These are phyloP conservation scores for Apiospora saccharicola DNA, from an alignment of 2,329 filamentous ascomycete species.

Conservation along the genomic window DNA sequence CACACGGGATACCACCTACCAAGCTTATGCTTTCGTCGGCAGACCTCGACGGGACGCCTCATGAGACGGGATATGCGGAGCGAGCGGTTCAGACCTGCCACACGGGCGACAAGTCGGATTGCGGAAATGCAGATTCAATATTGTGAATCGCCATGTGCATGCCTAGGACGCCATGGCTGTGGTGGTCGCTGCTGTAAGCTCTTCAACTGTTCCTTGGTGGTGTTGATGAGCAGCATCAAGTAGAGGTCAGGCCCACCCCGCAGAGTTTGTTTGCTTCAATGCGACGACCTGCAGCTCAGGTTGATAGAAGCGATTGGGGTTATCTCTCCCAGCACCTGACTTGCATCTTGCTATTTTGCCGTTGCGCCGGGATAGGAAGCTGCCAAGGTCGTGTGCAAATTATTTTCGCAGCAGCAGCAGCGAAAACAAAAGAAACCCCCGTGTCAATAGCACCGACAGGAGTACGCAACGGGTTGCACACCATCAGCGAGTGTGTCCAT, in stretches of 20 bases:
- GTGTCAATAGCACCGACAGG: not conserved
- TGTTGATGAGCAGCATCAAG: not conserved
- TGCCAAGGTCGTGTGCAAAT: conserved; percentile 21
- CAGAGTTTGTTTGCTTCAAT: not conserved
- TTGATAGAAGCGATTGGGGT: not conserved
- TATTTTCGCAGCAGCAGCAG: conserved; percentile 21
- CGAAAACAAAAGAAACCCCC: conserved; percentile 24
- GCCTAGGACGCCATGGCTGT: not conserved
- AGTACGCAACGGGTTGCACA: not conserved
- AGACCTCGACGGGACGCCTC: conserved; percentile 2
- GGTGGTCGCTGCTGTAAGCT: not conserved
- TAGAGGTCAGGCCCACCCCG: conserved; percentile 6
- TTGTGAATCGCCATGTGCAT: not conserved
- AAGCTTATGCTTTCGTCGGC: not conserved
- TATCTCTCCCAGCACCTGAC: not conserved
- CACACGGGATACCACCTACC: conserved; percentile 17
- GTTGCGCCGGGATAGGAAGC: conserved; percentile 22
- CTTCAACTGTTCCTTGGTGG: not conserved
- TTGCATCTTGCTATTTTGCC: conserved; percentile 14
- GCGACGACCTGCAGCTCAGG: not conserved
- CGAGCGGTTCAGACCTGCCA: not conserved
- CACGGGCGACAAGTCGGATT: not conserved
- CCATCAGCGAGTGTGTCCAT: conserved; percentile 1
- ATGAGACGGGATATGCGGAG: conserved; percentile 6
- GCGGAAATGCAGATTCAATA: not conserved